A percentile compares a stretch with the other conserved stretches of the same genome.
Evolutionary conservation across 768 basidiomycete genomes (phyloP).

Genomic region (Kwoniella europaea): DNA sequence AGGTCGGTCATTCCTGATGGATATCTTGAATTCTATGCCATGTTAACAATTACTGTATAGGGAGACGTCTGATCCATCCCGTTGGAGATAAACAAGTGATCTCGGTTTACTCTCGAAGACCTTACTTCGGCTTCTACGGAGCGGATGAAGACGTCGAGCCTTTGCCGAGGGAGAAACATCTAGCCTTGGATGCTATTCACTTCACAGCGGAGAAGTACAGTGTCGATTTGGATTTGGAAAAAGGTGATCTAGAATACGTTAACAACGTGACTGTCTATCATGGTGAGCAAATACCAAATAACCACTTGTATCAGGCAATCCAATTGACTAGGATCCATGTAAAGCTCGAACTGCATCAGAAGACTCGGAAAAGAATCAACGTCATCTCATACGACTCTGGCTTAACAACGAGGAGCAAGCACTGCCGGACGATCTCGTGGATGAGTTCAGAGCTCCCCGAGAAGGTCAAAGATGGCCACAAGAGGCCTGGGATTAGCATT

Average conservation of each 20-base stretch:
- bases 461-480: constrained; percentile 26
- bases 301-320: no score
- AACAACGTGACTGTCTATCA: constrained; percentile 38
- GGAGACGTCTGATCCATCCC: not conserved
- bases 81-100: constrained; percentile 23
- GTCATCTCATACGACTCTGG: constrained; percentile 33
- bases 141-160: constrained; percentile 25
- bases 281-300: constrained; percentile 11
- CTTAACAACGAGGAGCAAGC: constrained; percentile 26
- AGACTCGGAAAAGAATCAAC: constrained; percentile 31
- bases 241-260: constrained; percentile 42
- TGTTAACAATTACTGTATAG: not conserved
- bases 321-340: not conserved
- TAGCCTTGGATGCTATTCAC: constrained; percentile 40
- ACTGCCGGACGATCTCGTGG: constrained; percentile 20
- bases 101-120: constrained; percentile 32
- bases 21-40: not conserved
- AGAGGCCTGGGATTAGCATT: constrained; percentile 28
- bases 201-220: constrained; percentile 40
- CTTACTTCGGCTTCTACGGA: constrained; percentile 41
- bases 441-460: not conserved
- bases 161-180: constrained; percentile 33
- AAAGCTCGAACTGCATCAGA: constrained; percentile 32
- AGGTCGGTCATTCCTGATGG: constrained; percentile 10
- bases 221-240: constrained; percentile 35